Base-by-base conservation (phyloP, 2,329 filamentous ascomycete genomes). In the Calycina marina region DNA sequence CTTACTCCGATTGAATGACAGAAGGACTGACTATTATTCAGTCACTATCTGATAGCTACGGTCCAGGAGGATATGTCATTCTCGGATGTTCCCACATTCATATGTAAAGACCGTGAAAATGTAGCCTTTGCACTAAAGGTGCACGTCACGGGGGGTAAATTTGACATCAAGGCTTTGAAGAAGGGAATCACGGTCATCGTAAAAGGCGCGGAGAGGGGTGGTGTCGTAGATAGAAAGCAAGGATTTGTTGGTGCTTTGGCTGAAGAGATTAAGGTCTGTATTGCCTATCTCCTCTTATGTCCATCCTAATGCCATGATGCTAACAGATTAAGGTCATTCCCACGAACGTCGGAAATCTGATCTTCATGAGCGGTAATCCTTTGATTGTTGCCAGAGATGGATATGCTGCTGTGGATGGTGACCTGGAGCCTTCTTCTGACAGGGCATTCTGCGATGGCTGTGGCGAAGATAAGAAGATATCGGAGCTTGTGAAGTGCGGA, bases 51-150 rank as follows among this genome's bases (percentile, higher is more conserved):
- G 9, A 29, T 50, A 5, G 48, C 38, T 16, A 47, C 45, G 3
- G 43, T 50, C 28, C 34, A 31, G 16, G 40, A 50, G 25, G 45
- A 51, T 22, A 50, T 50, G 45, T 50, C 48, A 3, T 35, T 50
- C 5, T 45, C 41, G 4, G 40, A 41, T 2, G 42, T 40, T 4
- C 47, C 48, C 12, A 51, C 48, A 12, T 51, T 47, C 31, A 48
- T 51, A 9, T 41, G 41, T 32, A 40, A 37, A 30, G 48, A 51
- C 31, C 32, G 34, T 2, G 14, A 33, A 2, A 32, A 33, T 8
- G 25, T 25, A 1, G 35, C 40, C 2, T 51, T 49, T 30, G 47
- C 48, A 2, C 20, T 48, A 9, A 47, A 42, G 4, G 28, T 51
- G 3, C 8, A 30, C 29, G 4, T 16, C 18, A 4, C 31, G 20